Percentiles rank a stretch among this genome's conserved stretches.
These are phyloP conservation scores for Funneliformis mosseae DNA, from an alignment of 192 early-diverging fungal species.

Conservation along the genomic window DNA sequence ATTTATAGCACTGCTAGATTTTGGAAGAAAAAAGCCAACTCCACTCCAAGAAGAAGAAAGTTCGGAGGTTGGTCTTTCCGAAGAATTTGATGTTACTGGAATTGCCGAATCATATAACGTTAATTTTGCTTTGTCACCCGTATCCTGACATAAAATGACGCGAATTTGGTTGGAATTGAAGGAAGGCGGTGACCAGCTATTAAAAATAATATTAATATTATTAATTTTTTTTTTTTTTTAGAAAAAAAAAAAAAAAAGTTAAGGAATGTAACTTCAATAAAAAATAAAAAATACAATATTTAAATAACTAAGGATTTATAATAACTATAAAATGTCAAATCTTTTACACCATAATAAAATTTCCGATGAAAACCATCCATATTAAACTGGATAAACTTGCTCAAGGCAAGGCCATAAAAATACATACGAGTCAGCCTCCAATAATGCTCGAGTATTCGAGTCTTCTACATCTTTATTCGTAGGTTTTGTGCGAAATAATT, in stretches of 20 bases:
- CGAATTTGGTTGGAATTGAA: slow-evolving; percentile 21
- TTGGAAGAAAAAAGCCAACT: slow-evolving; percentile 17
- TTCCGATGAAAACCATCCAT: not conserved
- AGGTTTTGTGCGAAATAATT: slow-evolving; percentile 28
- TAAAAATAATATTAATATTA: not conserved
- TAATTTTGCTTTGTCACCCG: slow-evolving; percentile 29
- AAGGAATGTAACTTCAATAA: no score
- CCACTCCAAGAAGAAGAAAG: slow-evolving; percentile 28
- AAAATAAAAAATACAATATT: not conserved
- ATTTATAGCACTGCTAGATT: slow-evolving; percentile 14
- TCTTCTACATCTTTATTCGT: slow-evolving; percentile 12
- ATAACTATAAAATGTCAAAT: not conserved
- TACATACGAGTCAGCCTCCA: slow-evolving; percentile 28
- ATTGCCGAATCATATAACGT: slow-evolving; percentile 29
- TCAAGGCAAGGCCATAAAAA: not conserved
- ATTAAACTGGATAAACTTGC: not conserved
- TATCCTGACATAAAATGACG: slow-evolving; percentile 33
- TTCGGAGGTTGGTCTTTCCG: not conserved
- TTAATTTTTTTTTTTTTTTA: not conserved
- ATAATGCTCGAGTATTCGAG: slow-evolving; percentile 14
- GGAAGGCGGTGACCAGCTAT: slow-evolving; percentile 28
- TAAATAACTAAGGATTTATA: not conserved
- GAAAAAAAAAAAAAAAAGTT: no score
- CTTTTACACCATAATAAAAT: not conserved
- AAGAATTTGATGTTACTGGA: not conserved